phyloP scores from a whole-genome alignment of 163 green algal species.

The Chloromonas sp. region DNA sequence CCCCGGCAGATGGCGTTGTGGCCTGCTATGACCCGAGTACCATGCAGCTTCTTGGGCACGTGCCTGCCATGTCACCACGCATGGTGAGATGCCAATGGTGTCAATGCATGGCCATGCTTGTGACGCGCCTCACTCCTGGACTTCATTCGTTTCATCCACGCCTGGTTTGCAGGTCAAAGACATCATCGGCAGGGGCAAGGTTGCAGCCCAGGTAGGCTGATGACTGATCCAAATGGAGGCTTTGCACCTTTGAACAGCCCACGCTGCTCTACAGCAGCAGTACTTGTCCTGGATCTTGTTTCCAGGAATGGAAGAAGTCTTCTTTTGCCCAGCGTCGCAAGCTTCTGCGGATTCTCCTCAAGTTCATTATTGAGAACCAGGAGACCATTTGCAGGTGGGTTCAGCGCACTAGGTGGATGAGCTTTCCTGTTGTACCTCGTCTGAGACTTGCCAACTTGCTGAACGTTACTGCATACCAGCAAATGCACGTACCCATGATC shows the following conservation, averaged over 20 bases:
- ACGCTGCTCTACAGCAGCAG: background rate
- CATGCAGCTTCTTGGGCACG: constrained; percentile 73
- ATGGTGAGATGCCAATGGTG: background rate
- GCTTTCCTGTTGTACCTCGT: no score
- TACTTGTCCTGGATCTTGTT: background rate
- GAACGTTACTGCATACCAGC: no score
- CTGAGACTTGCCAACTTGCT: no score
- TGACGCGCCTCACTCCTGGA: background rate
- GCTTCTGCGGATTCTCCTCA: constrained; percentile 77
- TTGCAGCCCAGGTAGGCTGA: constrained; percentile 18
- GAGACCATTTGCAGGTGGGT: constrained; percentile 78
- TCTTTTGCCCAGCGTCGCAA: constrained; percentile 69
- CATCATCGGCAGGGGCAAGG: constrained; percentile 21
- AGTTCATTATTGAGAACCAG: constrained; percentile 88
- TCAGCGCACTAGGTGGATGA: background rate
- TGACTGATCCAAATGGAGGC: no score
- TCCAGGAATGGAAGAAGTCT: constrained; percentile 57
- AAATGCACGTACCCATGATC: no score
- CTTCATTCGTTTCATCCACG: no score
- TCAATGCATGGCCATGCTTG: background rate
- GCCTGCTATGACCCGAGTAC: constrained; percentile 89
- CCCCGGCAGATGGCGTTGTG: constrained; percentile 51
- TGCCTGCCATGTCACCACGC: constrained; percentile 63
- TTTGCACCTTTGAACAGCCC: background rate
- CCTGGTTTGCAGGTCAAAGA: constrained; percentile 21